phyloP scores from a whole-genome alignment of 805 yeast species.

The Wickerhamomyces queroliae region DNA sequence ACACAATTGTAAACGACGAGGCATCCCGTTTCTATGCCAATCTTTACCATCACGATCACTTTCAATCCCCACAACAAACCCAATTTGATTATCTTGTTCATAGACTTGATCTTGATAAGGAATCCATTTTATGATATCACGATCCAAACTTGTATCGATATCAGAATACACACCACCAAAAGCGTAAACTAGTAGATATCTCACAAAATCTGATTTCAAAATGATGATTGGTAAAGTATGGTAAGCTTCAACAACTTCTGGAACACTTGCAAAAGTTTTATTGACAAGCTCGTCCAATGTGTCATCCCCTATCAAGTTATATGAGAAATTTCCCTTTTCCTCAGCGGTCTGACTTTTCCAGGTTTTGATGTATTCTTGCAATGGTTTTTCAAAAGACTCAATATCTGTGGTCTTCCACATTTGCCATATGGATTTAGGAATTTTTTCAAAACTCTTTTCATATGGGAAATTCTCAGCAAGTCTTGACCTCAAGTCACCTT shows the following conservation, averaged over 20 bases:
- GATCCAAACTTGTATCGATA: slow-evolving; percentile 50
- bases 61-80: slow-evolving; percentile 51
- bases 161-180: slow-evolving; percentile 58
- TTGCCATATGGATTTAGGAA: slow-evolving; percentile 42
- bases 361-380: slow-evolving; percentile 3
- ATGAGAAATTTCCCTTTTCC: slow-evolving; percentile 4
- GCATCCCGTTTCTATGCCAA: slow-evolving; percentile 46
- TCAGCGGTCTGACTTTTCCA: slow-evolving; percentile 4
- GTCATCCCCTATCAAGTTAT: slow-evolving; percentile 26
- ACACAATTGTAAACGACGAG: slow-evolving; percentile 53
- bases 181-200: slow-evolving; percentile 43
- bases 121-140: slow-evolving; percentile 54
- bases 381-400: slow-evolving; percentile 5
- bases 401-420: slow-evolving; percentile 32
- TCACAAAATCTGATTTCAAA: slow-evolving; percentile 45
- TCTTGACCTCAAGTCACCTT: slow-evolving; percentile 6
- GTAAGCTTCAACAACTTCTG: slow-evolving; percentile 45
- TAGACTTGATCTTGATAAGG: slow-evolving; percentile 24
- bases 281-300: slow-evolving; percentile 31
- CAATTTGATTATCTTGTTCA: slow-evolving; percentile 24
- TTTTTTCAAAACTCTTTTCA: slow-evolving; percentile 7
- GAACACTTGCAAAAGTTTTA: slow-evolving; percentile 33
- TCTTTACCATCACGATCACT: slow-evolving; percentile 45
- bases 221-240: slow-evolving; percentile 44
- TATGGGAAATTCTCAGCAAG: slow-evolving; percentile 12